phyloP scores from a whole-genome alignment of 2,329 filamentous ascomycete species.

The Aspergillus sp. region DNA sequence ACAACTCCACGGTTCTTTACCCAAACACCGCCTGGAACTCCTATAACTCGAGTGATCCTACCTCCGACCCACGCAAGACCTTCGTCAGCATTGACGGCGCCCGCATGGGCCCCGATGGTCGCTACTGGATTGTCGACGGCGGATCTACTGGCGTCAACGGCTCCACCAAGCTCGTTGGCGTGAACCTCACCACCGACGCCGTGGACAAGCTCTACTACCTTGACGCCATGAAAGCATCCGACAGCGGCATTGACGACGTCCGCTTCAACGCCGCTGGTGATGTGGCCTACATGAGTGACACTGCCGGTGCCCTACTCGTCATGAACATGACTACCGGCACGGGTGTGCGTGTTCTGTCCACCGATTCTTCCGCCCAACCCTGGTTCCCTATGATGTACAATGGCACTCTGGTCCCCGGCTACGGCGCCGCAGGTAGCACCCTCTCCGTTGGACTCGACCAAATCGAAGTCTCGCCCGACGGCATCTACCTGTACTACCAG shows the following conservation, averaged over 20 bases:
- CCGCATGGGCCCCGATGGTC: not conserved
- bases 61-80: not conserved
- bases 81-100: slow-evolving; percentile 4
- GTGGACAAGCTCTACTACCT: slow-evolving; percentile 6
- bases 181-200: slow-evolving; percentile 5
- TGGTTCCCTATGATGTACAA: slow-evolving; percentile 8
- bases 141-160: not conserved
- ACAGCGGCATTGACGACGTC: slow-evolving; percentile 1
- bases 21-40: not conserved
- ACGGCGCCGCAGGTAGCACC: slow-evolving; percentile 1
- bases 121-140: slow-evolving; percentile 3
- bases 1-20: not conserved
- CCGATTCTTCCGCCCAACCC: not conserved
- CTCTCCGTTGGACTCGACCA: slow-evolving; percentile 24
- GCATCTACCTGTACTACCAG: slow-evolving; percentile 40
- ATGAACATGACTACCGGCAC: slow-evolving; percentile 6
- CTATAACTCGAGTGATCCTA: not conserved
- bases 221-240: not conserved
- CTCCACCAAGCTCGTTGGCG: slow-evolving; percentile 2
- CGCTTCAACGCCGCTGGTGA: slow-evolving; percentile 1
- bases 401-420: not conserved
- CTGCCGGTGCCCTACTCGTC: not conserved
- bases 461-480: slow-evolving; percentile 43
- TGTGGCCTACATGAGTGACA: slow-evolving; percentile 3
- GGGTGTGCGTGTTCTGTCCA: not conserved